phyloP scores from a whole-genome alignment of 2,329 filamentous ascomycete genomes.

The Aspergillus calidoustus region DNA sequence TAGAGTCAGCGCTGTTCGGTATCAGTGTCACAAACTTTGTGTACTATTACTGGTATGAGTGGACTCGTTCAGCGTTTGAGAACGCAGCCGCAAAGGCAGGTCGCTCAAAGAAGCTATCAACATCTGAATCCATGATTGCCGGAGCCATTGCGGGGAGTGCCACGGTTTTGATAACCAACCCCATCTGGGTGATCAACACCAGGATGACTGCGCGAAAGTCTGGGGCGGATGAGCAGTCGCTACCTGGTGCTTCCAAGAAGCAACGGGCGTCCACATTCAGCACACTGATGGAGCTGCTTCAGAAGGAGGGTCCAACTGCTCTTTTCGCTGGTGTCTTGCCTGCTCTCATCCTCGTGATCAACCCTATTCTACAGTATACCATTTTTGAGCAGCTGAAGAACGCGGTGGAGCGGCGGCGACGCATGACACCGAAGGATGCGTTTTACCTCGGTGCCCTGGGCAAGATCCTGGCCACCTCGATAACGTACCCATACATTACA shows the following conservation, averaged over 20 bases:
- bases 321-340: constrained; percentile 93
- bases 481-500: constrained; percentile 98
- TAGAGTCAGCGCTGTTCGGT: constrained; percentile 93
- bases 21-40: constrained; percentile 99
- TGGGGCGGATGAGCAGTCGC: constrained; percentile 50
- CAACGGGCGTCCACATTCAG: constrained; percentile 71
- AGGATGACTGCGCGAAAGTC: constrained; percentile 91
- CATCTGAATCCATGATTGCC: constrained; percentile 91
- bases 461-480: constrained; percentile 89
- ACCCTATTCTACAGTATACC: constrained; percentile 98
- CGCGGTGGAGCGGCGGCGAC: constrained; percentile 72
- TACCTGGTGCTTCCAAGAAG: constrained; percentile 52
- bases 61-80: constrained; percentile 84
- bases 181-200: constrained; percentile 99
- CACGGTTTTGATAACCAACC: constrained; percentile 95
- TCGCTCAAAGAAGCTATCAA: constrained; percentile 81
- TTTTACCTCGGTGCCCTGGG: constrained; percentile 91
- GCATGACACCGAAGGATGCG: constrained; percentile 81
- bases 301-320: constrained; percentile 80
- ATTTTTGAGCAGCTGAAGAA: constrained; percentile 99
- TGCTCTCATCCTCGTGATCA: constrained; percentile 91
- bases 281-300: constrained; percentile 79
- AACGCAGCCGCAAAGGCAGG: constrained; percentile 73
- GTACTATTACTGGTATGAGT: constrained; percentile 99
- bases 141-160: constrained; percentile 92